Percentiles rank a stretch among this genome's conserved stretches.
phyloP scores from a whole-genome alignment of 2,329 filamentous ascomycete species.

The Aspergillus felis region DNA sequence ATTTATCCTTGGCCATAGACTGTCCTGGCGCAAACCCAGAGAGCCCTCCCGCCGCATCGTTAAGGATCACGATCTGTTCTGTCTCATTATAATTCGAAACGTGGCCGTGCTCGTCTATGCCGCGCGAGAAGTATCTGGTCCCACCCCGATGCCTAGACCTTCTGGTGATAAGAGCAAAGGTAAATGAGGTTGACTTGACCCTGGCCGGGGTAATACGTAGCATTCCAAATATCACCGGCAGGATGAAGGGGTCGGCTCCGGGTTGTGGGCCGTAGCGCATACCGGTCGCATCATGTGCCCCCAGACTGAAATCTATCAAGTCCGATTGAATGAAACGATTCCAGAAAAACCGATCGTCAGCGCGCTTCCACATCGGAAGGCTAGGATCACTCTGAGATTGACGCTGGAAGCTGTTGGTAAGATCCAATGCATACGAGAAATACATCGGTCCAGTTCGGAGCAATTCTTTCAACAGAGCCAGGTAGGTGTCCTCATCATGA shows the following conservation, averaged over 20 bases:
- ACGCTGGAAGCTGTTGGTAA: constrained; percentile 95
- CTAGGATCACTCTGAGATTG: constrained; percentile 72
- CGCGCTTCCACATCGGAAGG: constrained; percentile 79
- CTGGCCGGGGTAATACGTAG: constrained; percentile 82
- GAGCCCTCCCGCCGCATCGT: constrained; percentile 70
- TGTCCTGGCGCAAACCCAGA: constrained; percentile 76
- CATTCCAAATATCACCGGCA: constrained; percentile 96
- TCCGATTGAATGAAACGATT: constrained; percentile 90
- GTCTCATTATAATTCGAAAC: constrained; percentile 99
- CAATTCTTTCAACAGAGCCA: constrained; percentile 73
- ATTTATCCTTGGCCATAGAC: constrained; percentile 70
- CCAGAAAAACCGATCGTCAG: constrained; percentile 98
- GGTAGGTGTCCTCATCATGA: constrained; percentile 88
- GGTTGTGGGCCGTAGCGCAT: constrained; percentile 57
- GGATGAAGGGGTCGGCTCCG: constrained; percentile 81
- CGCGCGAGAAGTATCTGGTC: constrained; percentile 91
- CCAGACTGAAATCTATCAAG: constrained; percentile 79
- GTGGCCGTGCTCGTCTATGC: constrained; percentile 87
- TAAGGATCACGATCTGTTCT: constrained; percentile 85
- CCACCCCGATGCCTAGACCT: constrained; percentile 84
- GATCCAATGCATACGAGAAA: constrained; percentile 95
- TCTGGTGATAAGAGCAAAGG: constrained; percentile 81
- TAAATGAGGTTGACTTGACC: constrained; percentile 79
- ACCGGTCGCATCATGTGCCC: constrained; percentile 46
- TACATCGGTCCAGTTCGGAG: constrained; percentile 87